These are phyloP conservation scores for Tanacetum coccineum DNA, from an alignment of 129 eudicot species.

Conservation along the genomic window DNA sequence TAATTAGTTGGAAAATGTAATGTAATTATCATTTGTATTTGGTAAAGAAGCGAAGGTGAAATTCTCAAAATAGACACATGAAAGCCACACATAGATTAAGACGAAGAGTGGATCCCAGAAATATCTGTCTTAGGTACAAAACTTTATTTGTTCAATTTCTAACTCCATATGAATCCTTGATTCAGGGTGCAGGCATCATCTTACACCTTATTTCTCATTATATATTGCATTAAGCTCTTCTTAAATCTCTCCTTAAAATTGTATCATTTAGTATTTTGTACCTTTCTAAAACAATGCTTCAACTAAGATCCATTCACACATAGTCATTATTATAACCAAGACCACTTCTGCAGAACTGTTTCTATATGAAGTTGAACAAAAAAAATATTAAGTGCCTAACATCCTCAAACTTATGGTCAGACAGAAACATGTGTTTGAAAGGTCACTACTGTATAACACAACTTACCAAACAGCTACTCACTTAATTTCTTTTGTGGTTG, in stretches of 20 bases:
- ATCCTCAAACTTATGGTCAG: not conserved
- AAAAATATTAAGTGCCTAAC: not conserved
- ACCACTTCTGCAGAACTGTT: too few species aligned
- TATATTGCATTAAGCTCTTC: not conserved
- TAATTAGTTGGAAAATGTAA: not conserved
- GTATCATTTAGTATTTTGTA: not conserved
- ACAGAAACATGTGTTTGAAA: not conserved
- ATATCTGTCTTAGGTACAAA: not conserved
- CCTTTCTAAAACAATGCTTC: not conserved
- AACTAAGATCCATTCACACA: not conserved
- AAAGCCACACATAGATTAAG: not conserved
- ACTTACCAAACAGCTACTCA: not conserved
- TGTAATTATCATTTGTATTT: not conserved
- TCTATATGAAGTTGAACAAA: too few species aligned
- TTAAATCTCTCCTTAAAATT: not conserved
- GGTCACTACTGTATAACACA: slow-evolving; percentile 1
- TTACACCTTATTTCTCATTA: not conserved
- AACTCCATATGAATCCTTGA: not conserved
- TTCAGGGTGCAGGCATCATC: not conserved
- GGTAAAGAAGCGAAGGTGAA: not conserved
- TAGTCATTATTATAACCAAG: not conserved
- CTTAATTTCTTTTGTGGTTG: not conserved
- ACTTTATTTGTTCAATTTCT: slow-evolving; percentile 1
- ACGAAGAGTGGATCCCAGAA: not conserved
- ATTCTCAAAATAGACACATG: not conserved